Base-by-base conservation (phyloP, 2,329 filamentous ascomycete genomes). In the Botrytis medusae region DNA sequence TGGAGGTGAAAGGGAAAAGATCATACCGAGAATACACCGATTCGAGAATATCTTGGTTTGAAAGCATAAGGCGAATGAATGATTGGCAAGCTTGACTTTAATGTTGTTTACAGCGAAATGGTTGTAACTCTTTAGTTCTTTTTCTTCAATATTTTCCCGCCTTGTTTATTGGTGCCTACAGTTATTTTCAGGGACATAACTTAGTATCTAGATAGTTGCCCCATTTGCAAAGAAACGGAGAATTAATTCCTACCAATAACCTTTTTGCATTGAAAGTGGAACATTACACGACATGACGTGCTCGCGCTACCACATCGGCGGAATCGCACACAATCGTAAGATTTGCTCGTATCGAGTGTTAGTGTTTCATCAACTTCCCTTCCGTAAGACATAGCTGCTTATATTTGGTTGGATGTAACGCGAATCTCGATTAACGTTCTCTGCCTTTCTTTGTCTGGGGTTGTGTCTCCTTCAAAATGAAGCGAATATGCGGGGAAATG, bases 11-110 rank as follows among this genome's bases (percentile, higher is more conserved):
- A 67, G 62, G 64, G 62, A 40, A 40, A 68, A 42, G 65, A 68
- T 42, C 48, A n/a, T 42, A 69, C 71, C n/a, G 51, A 69, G 32
- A 48, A 57, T 57, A 10, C 34, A 57, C 51, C 63, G 42, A 72
- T 69, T 57, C 34, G 37, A 57, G 59, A 72, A 72, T 40, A 42
- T 65, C 48, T 54, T 37, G 65, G 57, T 62, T 65, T 34, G 75
- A 59, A 73, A 76, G 73, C 73, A 77, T 75, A 75, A 72, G 73
- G 76, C 76, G 75, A 75, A 76, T 73, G 69, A 71, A 44, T 62
- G 73, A 74, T 64, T 72, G 67, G 42, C 46, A 54, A 69, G 69
- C 37, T 69, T 69, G 60, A 59, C 44, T 64, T 42, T 48, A 32
- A 51, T 54, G 46, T 71, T 72, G 57, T 69, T 72, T 67, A 40